Percentiles rank a stretch among this genome's conserved stretches.
Conservation (phyloP, 106 monocot genomes). For the Dactylorhiza incarnata region DNA sequence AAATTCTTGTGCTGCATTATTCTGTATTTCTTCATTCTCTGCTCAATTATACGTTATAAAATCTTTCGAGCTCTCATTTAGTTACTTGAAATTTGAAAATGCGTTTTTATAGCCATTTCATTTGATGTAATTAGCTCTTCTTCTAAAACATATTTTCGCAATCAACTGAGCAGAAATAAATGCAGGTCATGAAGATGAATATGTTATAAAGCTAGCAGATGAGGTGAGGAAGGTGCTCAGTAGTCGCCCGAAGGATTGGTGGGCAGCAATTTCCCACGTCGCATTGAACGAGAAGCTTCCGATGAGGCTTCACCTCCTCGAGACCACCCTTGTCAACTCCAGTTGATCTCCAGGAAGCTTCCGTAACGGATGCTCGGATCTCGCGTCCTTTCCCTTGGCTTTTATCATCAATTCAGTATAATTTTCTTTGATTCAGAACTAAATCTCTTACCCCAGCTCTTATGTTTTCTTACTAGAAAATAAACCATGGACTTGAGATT, state of each 20-base stretch:
- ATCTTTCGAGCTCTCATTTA: no score
- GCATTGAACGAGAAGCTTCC: constrained; percentile 18
- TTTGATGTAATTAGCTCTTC: no score
- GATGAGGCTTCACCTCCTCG: constrained; percentile 22
- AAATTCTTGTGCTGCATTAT: no score
- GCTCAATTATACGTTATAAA: no score
- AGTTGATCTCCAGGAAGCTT: background rate
- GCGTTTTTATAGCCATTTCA: no score
- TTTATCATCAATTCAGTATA: no score
- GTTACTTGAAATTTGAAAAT: no score
- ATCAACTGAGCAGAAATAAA: background rate
- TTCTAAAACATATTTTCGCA: no score
- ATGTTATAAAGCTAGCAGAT: constrained; percentile 61
- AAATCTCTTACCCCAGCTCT: background rate
- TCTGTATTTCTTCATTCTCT: no score
- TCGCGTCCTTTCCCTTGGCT: background rate
- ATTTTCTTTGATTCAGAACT: background rate
- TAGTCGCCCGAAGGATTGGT: constrained; percentile 40
- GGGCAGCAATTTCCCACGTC: constrained; percentile 15
- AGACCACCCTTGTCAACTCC: constrained; percentile 25
- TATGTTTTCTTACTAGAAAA: background rate
- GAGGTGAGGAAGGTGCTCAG: constrained; percentile 80
- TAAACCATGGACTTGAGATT: background rate
- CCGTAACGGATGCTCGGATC: background rate
- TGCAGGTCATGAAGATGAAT: constrained; percentile 84